phyloP scores from a whole-genome alignment of 257 asterid species.

The Echites panduratus region DNA sequence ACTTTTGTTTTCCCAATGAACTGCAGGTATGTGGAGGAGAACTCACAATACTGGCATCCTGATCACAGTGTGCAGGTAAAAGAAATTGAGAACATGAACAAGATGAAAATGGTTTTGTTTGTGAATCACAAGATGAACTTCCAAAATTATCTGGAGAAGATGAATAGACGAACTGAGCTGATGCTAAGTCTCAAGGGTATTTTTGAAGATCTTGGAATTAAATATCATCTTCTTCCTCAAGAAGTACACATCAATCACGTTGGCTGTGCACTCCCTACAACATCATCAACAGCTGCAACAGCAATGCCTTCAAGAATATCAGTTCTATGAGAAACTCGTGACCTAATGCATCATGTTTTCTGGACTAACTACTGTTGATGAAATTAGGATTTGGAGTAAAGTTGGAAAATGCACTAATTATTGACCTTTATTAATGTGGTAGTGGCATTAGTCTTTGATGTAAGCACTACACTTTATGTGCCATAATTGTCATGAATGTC shows the following conservation, averaged over 20 bases:
- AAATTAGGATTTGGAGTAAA: background rate
- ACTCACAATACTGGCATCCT: slow-evolving; percentile 59
- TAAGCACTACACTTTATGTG: no score
- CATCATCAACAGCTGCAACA: background rate
- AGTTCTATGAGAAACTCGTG: background rate
- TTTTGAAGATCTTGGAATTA: slow-evolving; percentile 61
- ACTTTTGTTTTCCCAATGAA: background rate
- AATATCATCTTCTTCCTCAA: slow-evolving; percentile 64
- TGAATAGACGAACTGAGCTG: slow-evolving; percentile 32
- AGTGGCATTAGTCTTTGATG: background rate
- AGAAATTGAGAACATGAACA: slow-evolving; percentile 70
- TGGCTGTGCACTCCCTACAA: background rate
- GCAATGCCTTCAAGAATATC: background rate
- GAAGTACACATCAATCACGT: slow-evolving; percentile 15
- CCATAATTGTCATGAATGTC: background rate
- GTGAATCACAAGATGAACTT: slow-evolving; percentile 28
- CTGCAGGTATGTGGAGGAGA: slow-evolving; percentile 59
- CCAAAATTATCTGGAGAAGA: slow-evolving; percentile 5
- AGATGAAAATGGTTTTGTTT: slow-evolving; percentile 36
- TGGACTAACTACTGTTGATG: background rate
- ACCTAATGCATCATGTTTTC: background rate
- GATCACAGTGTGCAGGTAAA: slow-evolving; percentile 46
- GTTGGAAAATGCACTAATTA: background rate
- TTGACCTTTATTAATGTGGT: background rate
- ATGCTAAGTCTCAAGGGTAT: slow-evolving; percentile 61